Evolutionary conservation across 2,329 filamentous ascomycete genomes (phyloP), one percentile per base, ranked within the genome.

Genomic region (Fusarium begoniae): DNA sequence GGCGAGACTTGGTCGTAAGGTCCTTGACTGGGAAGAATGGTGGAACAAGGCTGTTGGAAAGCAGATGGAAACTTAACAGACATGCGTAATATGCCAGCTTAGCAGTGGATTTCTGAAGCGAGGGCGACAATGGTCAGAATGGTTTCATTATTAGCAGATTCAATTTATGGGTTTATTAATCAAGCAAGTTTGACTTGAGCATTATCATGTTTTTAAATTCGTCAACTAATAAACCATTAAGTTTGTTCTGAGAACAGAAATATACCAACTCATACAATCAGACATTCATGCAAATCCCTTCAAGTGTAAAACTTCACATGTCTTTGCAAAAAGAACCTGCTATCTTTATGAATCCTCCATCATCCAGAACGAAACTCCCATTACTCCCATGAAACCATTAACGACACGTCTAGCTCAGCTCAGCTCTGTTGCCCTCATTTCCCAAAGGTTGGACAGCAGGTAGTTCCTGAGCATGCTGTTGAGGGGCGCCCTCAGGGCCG

Each of bases 1-100:
- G 77, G 94, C 96, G 10, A 89, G 96, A 78, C 86, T 85, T 56
- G 87, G 88, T 57, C 90, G 88, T 78, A 91, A 88, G 79, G 91
- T 96, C 13, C 83, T 98, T 8, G 87, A 92, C 75, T 98, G 94
- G 91, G 83, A 84, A 48, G 82, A 87, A 53, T 98, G 94, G 94
- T 98, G 94, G 94, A 82, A 83, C 14, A 69, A 77, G 14, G 75
- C 80, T 30, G 78, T 84, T 35, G 76, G 71, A 35, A 71, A 75
- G 59, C 66, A 69, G n/a, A 51, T 77, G 28, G 32, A 58, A 18
- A n/a, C 48, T 37, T 32, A 24, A 64, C n/a, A 40, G 47, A 3
- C n/a, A 54, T 44, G 37, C 18, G 24, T 50, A 54, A 54, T 17
- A 45, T 30, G 41, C 44, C 35, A 22, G 24, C 37, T 55, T 35